A percentile compares a stretch with the other conserved stretches of the same genome.
These are phyloP conservation scores for Cyanidioschyzon merolae DNA, from an alignment of 23 red algal species.

Conservation along the genomic window DNA sequence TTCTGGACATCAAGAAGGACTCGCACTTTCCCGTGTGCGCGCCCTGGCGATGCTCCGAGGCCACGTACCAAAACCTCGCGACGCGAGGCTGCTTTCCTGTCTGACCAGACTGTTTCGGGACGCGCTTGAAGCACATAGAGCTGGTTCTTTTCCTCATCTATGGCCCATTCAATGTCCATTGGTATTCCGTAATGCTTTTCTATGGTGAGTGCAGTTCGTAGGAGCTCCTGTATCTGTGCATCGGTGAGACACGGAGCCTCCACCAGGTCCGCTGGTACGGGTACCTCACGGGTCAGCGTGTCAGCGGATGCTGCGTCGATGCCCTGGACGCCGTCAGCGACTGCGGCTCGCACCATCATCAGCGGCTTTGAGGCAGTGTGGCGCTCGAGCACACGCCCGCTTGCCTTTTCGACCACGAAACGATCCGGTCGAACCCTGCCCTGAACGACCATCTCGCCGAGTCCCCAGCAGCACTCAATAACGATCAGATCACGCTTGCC, in stretches of 20 bases:
- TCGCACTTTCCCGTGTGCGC: conserved; percentile 18
- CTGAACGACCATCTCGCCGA: conserved; percentile 28
- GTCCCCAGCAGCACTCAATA: conserved; percentile 3
- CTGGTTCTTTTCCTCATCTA: not conserved
- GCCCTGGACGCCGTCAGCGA: not conserved
- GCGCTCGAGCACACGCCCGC: not conserved
- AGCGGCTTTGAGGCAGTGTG: not conserved
- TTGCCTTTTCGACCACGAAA: conserved; percentile 7
- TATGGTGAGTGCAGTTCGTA: conserved; percentile 10
- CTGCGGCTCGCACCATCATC: not conserved
- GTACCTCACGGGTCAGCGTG: not conserved
- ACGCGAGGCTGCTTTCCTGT: not conserved
- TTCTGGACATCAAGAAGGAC: conserved; percentile 12
- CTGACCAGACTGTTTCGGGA: conserved; percentile 22
- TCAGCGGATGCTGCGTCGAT: not conserved
- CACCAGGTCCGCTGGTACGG: not conserved
- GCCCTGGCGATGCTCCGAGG: conserved; percentile 13
- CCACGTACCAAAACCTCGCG: not conserved
- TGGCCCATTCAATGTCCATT: conserved; percentile 31
- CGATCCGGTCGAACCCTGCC: conserved; percentile 12
- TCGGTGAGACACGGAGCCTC: not conserved
- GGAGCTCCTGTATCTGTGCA: conserved; percentile 17
- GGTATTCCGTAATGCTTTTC: conserved; percentile 19
- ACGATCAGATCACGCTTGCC: conserved; percentile 21
- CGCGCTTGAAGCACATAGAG: conserved; percentile 25